Conservation (phyloP, 345 rosid genomes). For the Gossypium mustelinum region DNA sequence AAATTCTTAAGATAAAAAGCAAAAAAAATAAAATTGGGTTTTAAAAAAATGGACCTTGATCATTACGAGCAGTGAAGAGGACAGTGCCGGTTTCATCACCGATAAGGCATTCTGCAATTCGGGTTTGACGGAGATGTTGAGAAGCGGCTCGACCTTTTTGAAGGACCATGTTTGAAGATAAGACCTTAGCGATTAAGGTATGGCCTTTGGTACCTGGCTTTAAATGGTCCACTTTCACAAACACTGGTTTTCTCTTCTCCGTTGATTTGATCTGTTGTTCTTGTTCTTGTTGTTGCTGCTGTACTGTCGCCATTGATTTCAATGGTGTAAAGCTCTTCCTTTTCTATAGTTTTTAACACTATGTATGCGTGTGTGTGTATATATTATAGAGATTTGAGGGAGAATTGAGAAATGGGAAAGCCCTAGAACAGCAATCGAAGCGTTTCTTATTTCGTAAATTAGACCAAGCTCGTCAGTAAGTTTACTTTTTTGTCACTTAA, state of each 20-base stretch:
- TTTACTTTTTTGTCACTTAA: too few relatives aligned
- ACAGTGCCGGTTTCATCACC: constrained; percentile 71
- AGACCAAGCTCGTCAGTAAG: too few relatives aligned
- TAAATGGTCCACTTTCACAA: constrained; percentile 59
- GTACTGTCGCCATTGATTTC: not conserved
- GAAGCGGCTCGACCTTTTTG: constrained; percentile 40
- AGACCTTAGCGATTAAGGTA: constrained; percentile 54
- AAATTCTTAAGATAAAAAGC: not conserved
- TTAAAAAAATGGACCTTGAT: constrained; percentile 44
- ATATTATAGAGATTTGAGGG: not conserved
- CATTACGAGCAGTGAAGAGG: constrained; percentile 72
- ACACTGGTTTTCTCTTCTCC: constrained; percentile 63
- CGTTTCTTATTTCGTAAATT: not conserved
- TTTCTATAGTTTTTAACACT: not conserved
- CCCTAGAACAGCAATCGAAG: not conserved
- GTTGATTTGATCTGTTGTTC: not conserved
- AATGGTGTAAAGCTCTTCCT: not conserved
- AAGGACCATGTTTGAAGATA: constrained; percentile 41
- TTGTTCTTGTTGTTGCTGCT: not conserved
- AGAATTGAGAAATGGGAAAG: not conserved
- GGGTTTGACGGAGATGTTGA: constrained; percentile 39
- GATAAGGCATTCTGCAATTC: constrained; percentile 63
- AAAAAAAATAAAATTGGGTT: not conserved
- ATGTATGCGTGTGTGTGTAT: not conserved
- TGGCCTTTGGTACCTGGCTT: constrained; percentile 66